Evolutionary conservation across 805 yeast genomes (phyloP).

Genomic region (Teunomyces funiuensis): DNA sequence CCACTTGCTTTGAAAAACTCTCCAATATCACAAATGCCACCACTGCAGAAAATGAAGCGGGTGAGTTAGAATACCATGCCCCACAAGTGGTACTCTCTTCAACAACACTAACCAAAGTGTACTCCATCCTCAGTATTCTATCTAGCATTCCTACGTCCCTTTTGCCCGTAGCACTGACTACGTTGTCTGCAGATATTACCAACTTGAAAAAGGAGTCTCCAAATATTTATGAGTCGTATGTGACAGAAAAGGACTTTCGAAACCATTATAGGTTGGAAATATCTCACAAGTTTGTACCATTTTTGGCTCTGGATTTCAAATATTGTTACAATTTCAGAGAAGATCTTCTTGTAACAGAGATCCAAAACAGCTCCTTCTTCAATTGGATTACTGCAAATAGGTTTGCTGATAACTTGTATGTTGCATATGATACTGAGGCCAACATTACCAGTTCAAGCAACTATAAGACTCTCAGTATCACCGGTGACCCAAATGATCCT

Average conservation of each 20-base stretch:
- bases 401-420: slow-evolving; percentile 21
- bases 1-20: slow-evolving; percentile 17
- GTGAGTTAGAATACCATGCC: slow-evolving; percentile 5
- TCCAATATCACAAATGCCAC: slow-evolving; percentile 14
- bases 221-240: slow-evolving; percentile 19
- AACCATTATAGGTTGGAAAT: slow-evolving; percentile 9
- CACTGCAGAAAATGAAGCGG: background rate
- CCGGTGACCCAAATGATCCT: slow-evolving; percentile 15
- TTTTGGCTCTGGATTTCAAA: slow-evolving; percentile 24
- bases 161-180: slow-evolving; percentile 17
- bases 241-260: slow-evolving; percentile 8
- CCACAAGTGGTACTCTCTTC: slow-evolving; percentile 27
- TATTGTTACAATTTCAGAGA: slow-evolving; percentile 18
- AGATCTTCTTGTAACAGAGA: slow-evolving; percentile 18
- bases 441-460: slow-evolving; percentile 17
- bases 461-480: slow-evolving; percentile 12
- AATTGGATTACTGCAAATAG: slow-evolving; percentile 30
- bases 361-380: slow-evolving; percentile 28
- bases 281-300: slow-evolving; percentile 20
- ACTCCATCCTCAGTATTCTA: slow-evolving; percentile 23
- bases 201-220: slow-evolving; percentile 19
- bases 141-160: slow-evolving; percentile 23
- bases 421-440: slow-evolving; percentile 15
- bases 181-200: slow-evolving; percentile 30
- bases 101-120: slow-evolving; percentile 27